Evolutionary conservation across 1,284 basidiomycete genomes (phyloP), one percentile per base, ranked within the genome.

Genomic region (Paramarasmius palmivorus): DNA sequence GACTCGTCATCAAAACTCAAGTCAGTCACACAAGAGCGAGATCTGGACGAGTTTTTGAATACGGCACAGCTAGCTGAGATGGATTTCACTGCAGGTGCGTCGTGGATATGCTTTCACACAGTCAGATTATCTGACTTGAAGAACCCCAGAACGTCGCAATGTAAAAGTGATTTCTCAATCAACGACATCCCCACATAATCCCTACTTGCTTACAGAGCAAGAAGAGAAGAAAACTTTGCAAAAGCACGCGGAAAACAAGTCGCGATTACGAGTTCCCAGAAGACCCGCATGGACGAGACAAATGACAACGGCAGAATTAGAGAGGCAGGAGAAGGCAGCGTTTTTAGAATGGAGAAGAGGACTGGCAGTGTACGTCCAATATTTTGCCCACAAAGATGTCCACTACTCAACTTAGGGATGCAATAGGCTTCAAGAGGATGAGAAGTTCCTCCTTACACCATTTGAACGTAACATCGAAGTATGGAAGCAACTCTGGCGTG

Each of bases 391-490:
- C n/a, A n/a, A n/a, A n/a, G n/a, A 35, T 34, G 26, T 52, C 49
- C 26, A 38, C 57, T 34, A 56, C 40, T 39, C 15, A 15, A 26
- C 35, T n/a, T n/a, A n/a, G n/a, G n/a, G 32, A 53, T 35, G 22
- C 52, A 22, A 22, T 57, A 93, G 92, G 52, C 72, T 94, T 22
- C 89, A 93, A 68, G 92, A 94, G 58, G 77, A 82, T 56, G 86
- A 91, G 57, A 81, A 83, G 36, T 83, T 98, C 34, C 80, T 98
- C 9, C 74, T 98, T 8, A 98, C 95, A 0, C 95, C 95, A 0
- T 98, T 97, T 63, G 95, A 98, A 68, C 89, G 95, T 50, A 98
- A 98, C 67, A 75, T 98, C 22, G 94, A 97, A 76, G 93, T 98
- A 10, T 98, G 95, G 95, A 79, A 95, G 47, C 95, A 98, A 65